phyloP scores from a whole-genome alignment of 805 yeast species.

The Candida germanica region DNA sequence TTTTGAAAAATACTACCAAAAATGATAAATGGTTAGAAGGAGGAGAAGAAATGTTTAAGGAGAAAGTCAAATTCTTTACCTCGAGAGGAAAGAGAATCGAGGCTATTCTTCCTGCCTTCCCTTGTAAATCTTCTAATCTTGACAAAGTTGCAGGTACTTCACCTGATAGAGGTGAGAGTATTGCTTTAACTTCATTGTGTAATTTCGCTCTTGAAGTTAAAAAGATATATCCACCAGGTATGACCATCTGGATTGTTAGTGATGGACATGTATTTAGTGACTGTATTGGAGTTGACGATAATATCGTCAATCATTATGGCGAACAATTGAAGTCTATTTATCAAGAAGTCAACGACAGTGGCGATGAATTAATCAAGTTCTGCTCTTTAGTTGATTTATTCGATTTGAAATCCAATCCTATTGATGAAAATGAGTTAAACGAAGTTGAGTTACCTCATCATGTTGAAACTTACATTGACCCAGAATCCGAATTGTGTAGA shows the following conservation, averaged over 20 bases:
- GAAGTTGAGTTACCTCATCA: conserved; percentile 27
- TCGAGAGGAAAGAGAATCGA: conserved; percentile 47
- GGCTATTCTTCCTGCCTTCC: conserved; percentile 62
- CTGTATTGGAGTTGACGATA: conserved; percentile 60
- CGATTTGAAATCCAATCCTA: conserved; percentile 16
- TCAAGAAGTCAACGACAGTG: conserved; percentile 7
- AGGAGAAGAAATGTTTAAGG: conserved; percentile 43
- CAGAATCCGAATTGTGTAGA: conserved; percentile 33
- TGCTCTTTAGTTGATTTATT: conserved; percentile 36
- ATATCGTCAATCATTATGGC: conserved; percentile 49
- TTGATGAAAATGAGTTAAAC: conserved; percentile 16
- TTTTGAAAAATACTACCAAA: conserved; percentile 45
- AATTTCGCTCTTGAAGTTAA: conserved; percentile 27
- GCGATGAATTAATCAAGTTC: conserved; percentile 23
- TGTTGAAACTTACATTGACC: conserved; percentile 31
- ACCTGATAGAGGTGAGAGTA: conserved; percentile 53
- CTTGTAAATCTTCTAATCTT: conserved; percentile 59
- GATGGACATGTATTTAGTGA: conserved; percentile 68
- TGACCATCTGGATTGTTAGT: conserved; percentile 54
- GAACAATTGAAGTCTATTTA: conserved; percentile 43
- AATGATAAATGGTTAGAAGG: conserved; percentile 49
- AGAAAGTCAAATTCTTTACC: conserved; percentile 46
- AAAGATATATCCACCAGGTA: conserved; percentile 50
- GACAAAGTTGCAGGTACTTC: conserved; percentile 46
- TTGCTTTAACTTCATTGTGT: conserved; percentile 32